A percentile compares a stretch with the other conserved stretches of the same genome.
These are phyloP conservation scores for Hypocrella siamensis DNA, from an alignment of 2,329 filamentous ascomycete genomes.

Conservation along the genomic window DNA sequence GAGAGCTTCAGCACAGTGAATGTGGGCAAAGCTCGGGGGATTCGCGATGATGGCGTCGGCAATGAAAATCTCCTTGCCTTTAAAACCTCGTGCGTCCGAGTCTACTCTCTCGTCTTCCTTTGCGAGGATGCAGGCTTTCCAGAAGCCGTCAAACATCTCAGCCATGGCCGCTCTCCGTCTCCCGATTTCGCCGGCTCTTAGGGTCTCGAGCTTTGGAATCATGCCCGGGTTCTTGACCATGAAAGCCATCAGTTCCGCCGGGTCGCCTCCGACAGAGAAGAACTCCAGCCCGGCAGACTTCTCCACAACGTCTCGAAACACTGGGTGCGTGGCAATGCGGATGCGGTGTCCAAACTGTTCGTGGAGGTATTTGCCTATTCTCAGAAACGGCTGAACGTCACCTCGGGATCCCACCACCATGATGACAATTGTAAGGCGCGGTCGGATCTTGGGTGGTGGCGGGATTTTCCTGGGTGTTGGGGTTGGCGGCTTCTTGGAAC, in stretches of 20 bases:
- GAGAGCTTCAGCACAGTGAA: conserved; percentile 65
- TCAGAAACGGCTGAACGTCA: conserved; percentile 68
- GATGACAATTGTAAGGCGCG: conserved; percentile 60
- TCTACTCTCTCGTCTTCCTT: conserved; percentile 48
- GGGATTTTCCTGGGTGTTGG: conserved; percentile 9
- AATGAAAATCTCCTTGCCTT: conserved; percentile 42
- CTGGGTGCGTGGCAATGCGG: conserved; percentile 63
- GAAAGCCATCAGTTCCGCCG: conserved; percentile 70
- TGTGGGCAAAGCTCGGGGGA: conserved; percentile 61
- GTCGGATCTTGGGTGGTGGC: conserved; percentile 17
- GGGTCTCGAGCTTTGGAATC: conserved; percentile 57
- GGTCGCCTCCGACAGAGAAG: conserved; percentile 66
- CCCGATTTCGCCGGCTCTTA: conserved; percentile 59
- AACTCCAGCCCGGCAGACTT: conserved; percentile 62
- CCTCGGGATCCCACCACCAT: conserved; percentile 72
- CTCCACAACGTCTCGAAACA: conserved; percentile 61
- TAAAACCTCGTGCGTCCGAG: conserved; percentile 49
- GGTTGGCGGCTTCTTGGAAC: conserved; percentile 3
- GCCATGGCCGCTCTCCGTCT: conserved; percentile 54
- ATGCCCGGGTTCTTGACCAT: conserved; percentile 77
- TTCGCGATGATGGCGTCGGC: conserved; percentile 78
- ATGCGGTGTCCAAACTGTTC: conserved; percentile 60
- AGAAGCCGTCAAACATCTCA: conserved; percentile 73
- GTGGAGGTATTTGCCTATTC: conserved; percentile 56
- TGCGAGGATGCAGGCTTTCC: conserved; percentile 60